Conservation (phyloP, 371 early-diverging fungal species). For the Mucor piriformis region DNA sequence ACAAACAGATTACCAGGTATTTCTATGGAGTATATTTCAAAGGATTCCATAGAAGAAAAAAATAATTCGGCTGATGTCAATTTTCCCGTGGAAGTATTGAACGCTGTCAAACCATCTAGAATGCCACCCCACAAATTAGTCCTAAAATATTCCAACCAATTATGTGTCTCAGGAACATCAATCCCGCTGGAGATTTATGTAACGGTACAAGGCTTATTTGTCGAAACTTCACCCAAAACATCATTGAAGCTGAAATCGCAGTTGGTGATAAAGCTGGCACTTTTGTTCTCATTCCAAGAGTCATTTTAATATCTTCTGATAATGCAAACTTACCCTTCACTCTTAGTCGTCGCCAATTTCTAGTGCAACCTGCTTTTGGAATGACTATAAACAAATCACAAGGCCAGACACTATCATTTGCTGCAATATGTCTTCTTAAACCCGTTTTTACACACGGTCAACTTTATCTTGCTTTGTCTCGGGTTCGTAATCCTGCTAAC, state of each 20-base stretch:
- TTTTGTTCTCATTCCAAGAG: conserved; percentile 4
- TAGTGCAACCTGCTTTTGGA: conserved; percentile 26
- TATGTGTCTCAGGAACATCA: conserved; percentile 3
- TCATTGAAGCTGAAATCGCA: conserved; percentile 22
- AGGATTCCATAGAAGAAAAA: neutral
- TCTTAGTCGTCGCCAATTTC: conserved; percentile 12
- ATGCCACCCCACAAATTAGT: neutral
- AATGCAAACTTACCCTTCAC: neutral
- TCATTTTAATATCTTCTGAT: neutral
- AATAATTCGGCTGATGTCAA: neutral
- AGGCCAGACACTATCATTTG: conserved; percentile 28
- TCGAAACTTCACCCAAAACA: neutral
- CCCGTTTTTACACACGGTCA: conserved; percentile 10
- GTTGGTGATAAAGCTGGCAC: conserved; percentile 2
- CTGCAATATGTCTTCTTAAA: conserved; percentile 26
- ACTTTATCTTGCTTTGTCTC: conserved; percentile 10
- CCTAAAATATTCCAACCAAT: neutral
- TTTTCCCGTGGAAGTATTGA: neutral
- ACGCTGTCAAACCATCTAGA: neutral
- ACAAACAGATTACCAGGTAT: neutral
- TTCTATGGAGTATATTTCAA: neutral
- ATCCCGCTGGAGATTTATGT: conserved; percentile 22
- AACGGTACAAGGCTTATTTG: conserved; percentile 34
- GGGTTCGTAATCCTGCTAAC: neutral
- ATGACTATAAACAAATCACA: conserved; percentile 43